phyloP scores from a whole-genome alignment of 2,329 filamentous ascomycete genomes.

The Ustulina deusta region DNA sequence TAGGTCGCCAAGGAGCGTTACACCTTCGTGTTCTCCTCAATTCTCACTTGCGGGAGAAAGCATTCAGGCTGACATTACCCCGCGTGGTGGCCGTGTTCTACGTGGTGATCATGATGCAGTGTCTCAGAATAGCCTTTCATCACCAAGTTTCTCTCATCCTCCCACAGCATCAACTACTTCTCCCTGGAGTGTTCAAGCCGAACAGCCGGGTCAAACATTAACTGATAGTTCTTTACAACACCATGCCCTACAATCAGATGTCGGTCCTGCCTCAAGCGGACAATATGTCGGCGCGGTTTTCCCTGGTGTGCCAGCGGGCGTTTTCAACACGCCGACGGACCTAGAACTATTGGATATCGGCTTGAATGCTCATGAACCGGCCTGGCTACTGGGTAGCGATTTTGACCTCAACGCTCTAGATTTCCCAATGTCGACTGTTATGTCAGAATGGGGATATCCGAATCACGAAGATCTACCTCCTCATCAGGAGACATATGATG shows the following conservation, averaged over 20 bases:
- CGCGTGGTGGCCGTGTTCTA: conserved; percentile 17
- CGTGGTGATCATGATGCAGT: conserved; percentile 27
- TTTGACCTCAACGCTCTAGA: conserved; percentile 36
- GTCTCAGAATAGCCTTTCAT: conserved; percentile 26
- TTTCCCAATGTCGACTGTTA: conserved; percentile 33
- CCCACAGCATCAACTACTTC: conserved; percentile 19
- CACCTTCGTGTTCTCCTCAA: conserved; percentile 29
- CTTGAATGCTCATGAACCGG: conserved; percentile 36
- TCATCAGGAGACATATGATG: conserved; percentile 26
- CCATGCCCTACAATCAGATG: conserved; percentile 19
- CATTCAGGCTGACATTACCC: conserved; percentile 19
- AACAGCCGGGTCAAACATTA: conserved; percentile 18
- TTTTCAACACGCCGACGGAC: conserved; percentile 35
- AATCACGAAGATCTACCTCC: conserved; percentile 17
- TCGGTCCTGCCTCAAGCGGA: conserved; percentile 12
- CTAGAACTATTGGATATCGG: conserved; percentile 36
- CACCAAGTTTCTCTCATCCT: conserved; percentile 25
- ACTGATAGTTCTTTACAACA: conserved; percentile 21
- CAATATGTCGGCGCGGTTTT: conserved; percentile 26
- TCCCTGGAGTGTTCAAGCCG: conserved; percentile 29
- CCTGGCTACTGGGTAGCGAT: conserved; percentile 35
- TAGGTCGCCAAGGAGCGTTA: conserved; percentile 24
- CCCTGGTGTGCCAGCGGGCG: conserved; percentile 20
- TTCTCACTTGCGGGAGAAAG: conserved; percentile 28
- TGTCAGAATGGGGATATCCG: conserved; percentile 31